Conservation (phyloP, 495 filamentous ascomycete genomes). For the Gamarada debralockiae region DNA sequence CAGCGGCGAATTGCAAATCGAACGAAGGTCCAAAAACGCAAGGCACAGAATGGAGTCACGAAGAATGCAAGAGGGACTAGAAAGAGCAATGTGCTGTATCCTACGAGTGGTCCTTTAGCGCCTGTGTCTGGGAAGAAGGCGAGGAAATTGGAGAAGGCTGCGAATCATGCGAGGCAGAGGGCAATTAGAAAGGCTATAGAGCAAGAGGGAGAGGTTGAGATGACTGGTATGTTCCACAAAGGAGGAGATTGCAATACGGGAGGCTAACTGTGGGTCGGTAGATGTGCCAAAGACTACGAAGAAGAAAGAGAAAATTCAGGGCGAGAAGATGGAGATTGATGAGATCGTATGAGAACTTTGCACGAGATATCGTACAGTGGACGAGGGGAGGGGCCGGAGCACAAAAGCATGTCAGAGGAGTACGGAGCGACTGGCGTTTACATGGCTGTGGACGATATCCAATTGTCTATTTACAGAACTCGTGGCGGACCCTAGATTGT, state of each 20-base stretch:
- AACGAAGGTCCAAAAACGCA: constrained; percentile 23
- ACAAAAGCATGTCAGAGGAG: no score
- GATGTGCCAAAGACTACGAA: constrained; percentile 22
- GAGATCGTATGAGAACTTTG: no score
- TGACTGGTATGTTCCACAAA: constrained; percentile 18
- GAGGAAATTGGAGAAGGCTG: constrained; percentile 24
- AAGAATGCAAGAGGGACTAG: constrained; percentile 25
- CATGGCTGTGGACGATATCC: no score
- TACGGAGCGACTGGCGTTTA: no score
- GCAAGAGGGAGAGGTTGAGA: constrained; percentile 23
- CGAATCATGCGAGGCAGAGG: constrained; percentile 21
- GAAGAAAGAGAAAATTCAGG: constrained; percentile 8
- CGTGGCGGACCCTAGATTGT: no score
- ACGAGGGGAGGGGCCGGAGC: no score
- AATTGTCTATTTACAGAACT: no score
- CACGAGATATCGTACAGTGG: no score
- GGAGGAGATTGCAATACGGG: neutral
- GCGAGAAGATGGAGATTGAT: constrained; percentile 21
- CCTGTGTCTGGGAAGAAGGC: constrained; percentile 27
- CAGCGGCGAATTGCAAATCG: constrained; percentile 18
- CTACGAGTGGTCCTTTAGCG: constrained; percentile 24
- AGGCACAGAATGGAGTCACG: constrained; percentile 17
- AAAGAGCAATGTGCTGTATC: constrained; percentile 19
- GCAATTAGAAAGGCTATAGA: constrained; percentile 24
- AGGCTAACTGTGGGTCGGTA: neutral